These are phyloP conservation scores for Backusella australiensis DNA, from an alignment of 192 early-diverging fungal species.

Conservation along the genomic window DNA sequence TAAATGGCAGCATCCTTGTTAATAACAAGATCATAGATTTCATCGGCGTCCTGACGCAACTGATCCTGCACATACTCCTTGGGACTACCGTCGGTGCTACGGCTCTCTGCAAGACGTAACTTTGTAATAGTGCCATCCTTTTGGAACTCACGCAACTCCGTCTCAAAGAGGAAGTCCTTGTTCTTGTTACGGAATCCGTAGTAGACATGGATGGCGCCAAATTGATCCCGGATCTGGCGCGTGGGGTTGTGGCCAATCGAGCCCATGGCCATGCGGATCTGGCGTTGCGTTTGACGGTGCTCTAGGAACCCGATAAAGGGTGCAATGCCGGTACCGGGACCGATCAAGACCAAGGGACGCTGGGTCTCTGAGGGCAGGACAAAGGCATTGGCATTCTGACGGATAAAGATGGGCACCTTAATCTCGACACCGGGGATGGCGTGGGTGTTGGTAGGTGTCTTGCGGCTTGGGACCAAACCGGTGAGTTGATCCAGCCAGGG, in stretches of 20 bases:
- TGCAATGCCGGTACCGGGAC: slow-evolving; percentile 94
- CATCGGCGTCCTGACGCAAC: slow-evolving; percentile 50
- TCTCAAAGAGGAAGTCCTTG: slow-evolving; percentile 70
- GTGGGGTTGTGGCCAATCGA: slow-evolving; percentile 15
- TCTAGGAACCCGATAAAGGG: slow-evolving; percentile 90
- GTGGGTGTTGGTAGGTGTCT: neutral
- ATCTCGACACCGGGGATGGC: neutral
- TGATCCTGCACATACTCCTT: slow-evolving; percentile 90
- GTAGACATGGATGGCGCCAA: slow-evolving; percentile 69
- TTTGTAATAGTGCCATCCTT: slow-evolving; percentile 53
- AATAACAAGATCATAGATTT: slow-evolving; percentile 56
- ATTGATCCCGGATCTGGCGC: slow-evolving; percentile 33
- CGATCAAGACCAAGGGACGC: slow-evolving; percentile 80
- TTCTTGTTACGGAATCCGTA: slow-evolving; percentile 77
- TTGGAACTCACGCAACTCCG: slow-evolving; percentile 53
- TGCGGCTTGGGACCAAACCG: slow-evolving; percentile 24
- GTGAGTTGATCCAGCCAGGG: slow-evolving; percentile 76
- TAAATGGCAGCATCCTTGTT: slow-evolving; percentile 65
- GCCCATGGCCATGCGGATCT: slow-evolving; percentile 38
- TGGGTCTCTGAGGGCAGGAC: slow-evolving; percentile 56
- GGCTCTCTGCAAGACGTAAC: slow-evolving; percentile 66
- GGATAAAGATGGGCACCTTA: slow-evolving; percentile 49
- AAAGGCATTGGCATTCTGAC: slow-evolving; percentile 63
- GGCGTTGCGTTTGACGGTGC: slow-evolving; percentile 58
- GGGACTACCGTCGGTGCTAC: slow-evolving; percentile 44